Base-by-base conservation (phyloP, 768 basidiomycete genomes). In the Mrakia hoshinonis region DNA sequence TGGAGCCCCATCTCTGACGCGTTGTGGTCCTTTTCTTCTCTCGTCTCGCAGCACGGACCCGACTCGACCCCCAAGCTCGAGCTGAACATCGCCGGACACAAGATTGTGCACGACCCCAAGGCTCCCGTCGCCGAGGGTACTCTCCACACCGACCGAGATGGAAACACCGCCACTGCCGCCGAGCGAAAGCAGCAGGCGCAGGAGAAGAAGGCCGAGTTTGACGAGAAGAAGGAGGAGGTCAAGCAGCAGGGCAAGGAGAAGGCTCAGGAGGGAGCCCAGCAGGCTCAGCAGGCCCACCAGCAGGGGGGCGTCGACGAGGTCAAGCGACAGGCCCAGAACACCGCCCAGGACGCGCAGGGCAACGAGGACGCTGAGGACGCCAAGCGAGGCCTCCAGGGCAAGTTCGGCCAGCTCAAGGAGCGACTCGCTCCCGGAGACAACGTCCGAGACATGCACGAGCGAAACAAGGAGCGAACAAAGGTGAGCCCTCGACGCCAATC, bases 371-470 rank as follows among this genome's bases (percentile, higher is more conserved):
- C 15, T 10, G n/a, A 68, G 67, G 64, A 39, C 38, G 52, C 65
- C 43, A 64, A 76, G 63, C 75, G 79, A 64, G 67, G 75, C 51
- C 66, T 74, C 67, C 81, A 79, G 77, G 74, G 72, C 72, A 77
- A 79, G 73, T 74, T 80, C 58, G 81, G 79, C 34, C 81, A 80
- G 29, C 65, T 86, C 38, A 78, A 81, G 52, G 86, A 88, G 36
- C 84, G 82, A 52, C 82, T 91, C 49, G 87, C 90, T 0, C 84
- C 88, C 64, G 83, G 89, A 74, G 87, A 89, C 74, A 87, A 86
- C 73, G 85, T 87, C 12, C 80, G 77, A 15, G 84, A 51, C 20
- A 74, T 73, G 72, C 54, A 20, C 34, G 9, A 82, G 43, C 85
- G 87, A 9, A 82, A 87, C 15, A 63, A 82, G 54, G 84, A 89